phyloP scores from a whole-genome alignment of 1,284 basidiomycete genomes.

The Puccinia brachypodii region DNA sequence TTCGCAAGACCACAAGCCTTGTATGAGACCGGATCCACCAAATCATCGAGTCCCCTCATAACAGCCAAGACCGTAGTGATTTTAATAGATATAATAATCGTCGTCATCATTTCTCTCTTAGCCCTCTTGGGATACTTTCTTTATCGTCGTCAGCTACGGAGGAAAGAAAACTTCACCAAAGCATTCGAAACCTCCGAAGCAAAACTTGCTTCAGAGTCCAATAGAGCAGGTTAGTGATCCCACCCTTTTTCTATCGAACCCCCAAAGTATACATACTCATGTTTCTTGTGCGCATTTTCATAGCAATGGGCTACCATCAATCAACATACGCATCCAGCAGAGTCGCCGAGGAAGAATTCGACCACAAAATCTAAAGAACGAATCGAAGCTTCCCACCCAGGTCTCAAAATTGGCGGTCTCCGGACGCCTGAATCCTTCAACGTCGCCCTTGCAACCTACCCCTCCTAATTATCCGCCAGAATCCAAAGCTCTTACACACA shows the following conservation, averaged over 20 bases:
- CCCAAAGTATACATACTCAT: not conserved
- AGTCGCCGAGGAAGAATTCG: too few species aligned
- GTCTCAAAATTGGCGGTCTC: too few species aligned
- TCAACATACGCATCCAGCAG: too few species aligned
- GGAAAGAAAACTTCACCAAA: not conserved
- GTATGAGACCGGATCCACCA: not conserved
- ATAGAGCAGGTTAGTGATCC: not conserved
- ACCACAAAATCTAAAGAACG: not conserved
- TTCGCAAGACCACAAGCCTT: constrained; percentile 12
- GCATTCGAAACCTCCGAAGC: not conserved
- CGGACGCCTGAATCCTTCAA: too few species aligned
- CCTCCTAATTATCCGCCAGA: too few species aligned
- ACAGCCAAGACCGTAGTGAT: not conserved
- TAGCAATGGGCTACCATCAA: not conserved
- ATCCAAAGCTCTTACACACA: too few species aligned
- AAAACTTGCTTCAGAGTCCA: not conserved
- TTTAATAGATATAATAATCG: not conserved
- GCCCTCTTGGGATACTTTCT: not conserved
- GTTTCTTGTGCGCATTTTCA: not conserved
- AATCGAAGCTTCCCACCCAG: not conserved
- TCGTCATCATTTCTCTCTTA: not conserved
- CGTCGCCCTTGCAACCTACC: too few species aligned
- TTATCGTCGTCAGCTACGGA: not conserved
- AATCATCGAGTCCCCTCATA: not conserved
- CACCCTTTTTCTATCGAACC: not conserved